These are phyloP conservation scores for Cladosporium sp. DNA, from an alignment of 2,329 filamentous ascomycete genomes.

Conservation along the genomic window DNA sequence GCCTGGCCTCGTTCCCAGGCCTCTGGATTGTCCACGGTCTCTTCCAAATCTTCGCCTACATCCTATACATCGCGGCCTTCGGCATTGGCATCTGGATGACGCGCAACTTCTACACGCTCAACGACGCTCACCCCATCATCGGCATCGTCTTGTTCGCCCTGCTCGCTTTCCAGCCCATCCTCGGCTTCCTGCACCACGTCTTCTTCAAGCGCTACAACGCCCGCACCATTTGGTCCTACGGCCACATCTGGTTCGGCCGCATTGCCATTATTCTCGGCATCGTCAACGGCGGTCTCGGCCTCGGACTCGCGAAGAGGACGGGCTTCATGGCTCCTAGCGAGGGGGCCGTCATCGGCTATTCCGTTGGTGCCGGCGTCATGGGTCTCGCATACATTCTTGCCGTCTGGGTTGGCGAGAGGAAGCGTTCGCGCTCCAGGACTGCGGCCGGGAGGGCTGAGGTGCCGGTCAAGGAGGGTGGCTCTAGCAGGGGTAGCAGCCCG, in stretches of 20 bases:
- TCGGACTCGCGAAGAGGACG: conserved; percentile 41
- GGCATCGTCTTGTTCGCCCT: conserved; percentile 46
- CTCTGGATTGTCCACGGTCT: conserved; percentile 40
- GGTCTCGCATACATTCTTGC: conserved; percentile 36
- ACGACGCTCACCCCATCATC: conserved; percentile 47
- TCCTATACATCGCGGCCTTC: conserved; percentile 45
- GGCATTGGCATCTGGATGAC: conserved; percentile 48
- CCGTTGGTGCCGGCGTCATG: conserved; percentile 44
- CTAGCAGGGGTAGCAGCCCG: conserved; percentile 2
- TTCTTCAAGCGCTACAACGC: conserved; percentile 44
- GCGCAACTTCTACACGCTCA: conserved; percentile 23
- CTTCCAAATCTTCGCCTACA: conserved; percentile 45
- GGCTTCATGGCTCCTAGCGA: conserved; percentile 19
- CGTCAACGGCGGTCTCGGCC: conserved; percentile 52
- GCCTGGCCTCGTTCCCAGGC: conserved; percentile 40
- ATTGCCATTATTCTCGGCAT: conserved; percentile 47
- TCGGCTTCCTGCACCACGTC: conserved; percentile 48
- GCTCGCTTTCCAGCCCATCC: conserved; percentile 51
- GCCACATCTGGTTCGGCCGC: conserved; percentile 52
- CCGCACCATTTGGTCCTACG: conserved; percentile 43
- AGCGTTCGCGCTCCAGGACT: not conserved
- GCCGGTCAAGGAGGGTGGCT: conserved; percentile 1
- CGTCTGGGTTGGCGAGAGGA: conserved; percentile 17
- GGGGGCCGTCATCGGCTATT: conserved; percentile 43
- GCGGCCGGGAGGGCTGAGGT: conserved; percentile 1